Conservation (phyloP, 306 rosid genomes). For the Carpinus fangiana region DNA sequence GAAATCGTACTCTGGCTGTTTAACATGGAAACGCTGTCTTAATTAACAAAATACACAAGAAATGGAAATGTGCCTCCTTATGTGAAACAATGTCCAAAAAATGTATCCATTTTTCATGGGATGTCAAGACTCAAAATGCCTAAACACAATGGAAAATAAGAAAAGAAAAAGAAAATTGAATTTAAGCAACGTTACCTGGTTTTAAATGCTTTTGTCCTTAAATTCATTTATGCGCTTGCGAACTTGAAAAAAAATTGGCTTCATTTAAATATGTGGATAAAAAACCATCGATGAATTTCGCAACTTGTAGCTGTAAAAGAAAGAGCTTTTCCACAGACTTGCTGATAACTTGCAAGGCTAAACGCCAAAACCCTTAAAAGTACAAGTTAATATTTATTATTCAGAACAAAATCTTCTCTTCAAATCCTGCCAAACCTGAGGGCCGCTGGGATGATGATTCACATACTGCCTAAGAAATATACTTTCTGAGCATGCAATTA, state of each 20-base stretch:
- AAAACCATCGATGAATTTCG: slow-evolving; percentile 4
- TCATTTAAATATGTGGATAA: slow-evolving; percentile 7
- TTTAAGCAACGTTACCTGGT: not conserved
- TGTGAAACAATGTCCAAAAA: not conserved
- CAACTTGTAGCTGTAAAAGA: not conserved
- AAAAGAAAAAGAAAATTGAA: not conserved
- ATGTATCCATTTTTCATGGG: not conserved
- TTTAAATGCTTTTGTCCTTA: not conserved
- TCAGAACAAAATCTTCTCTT: slow-evolving; percentile 38
- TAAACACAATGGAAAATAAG: not conserved
- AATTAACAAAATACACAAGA: not conserved
- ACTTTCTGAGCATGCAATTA: slow-evolving; percentile 53
- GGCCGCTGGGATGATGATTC: slow-evolving; percentile 64
- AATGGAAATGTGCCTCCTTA: not conserved
- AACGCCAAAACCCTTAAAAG: not conserved
- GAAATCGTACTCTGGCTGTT: not conserved
- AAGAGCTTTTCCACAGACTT: not conserved
- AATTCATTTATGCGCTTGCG: not conserved
- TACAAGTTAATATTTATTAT: slow-evolving; percentile 3
- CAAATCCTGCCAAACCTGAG: slow-evolving; percentile 63
- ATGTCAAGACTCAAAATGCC: not conserved
- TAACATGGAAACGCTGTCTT: not conserved
- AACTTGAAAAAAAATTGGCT: not conserved
- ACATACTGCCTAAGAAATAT: slow-evolving; percentile 43
- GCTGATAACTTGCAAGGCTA: not conserved